Conservation (phyloP, 1,284 basidiomycete genomes). For the Ceratobasidium sp. region DNA sequence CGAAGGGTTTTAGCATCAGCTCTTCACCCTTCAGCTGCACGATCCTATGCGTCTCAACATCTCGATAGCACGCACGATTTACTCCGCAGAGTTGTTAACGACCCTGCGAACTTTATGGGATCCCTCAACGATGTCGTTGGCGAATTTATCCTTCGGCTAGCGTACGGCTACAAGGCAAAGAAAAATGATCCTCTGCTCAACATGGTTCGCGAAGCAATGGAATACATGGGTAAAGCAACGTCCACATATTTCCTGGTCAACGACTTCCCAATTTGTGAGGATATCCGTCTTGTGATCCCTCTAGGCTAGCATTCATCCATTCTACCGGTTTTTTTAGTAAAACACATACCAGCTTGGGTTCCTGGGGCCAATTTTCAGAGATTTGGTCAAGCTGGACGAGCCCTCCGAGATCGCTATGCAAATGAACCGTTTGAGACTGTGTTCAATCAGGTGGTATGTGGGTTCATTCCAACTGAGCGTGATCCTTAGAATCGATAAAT, state of each 20-base stretch:
- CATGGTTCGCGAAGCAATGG: not conserved
- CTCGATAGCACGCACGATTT: not conserved
- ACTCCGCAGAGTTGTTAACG: not conserved
- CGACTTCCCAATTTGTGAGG: conserved; percentile 23
- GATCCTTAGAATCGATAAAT: too few species aligned
- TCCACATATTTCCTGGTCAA: conserved; percentile 1
- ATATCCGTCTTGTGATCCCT: too few species aligned
- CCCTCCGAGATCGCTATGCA: not conserved
- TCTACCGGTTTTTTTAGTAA: conserved; percentile 5
- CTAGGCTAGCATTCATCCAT: too few species aligned
- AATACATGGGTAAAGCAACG: not conserved
- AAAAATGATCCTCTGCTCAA: conserved; percentile 7
- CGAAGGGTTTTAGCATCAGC: conserved; percentile 27
- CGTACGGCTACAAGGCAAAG: conserved; percentile 6
- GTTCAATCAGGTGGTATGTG: conserved; percentile 22
- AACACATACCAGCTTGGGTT: conserved; percentile 29
- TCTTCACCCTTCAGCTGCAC: conserved; percentile 25
- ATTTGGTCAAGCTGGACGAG: not conserved
- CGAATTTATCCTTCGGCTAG: conserved; percentile 24
- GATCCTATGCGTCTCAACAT: conserved; percentile 20
- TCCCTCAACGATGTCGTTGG: not conserved
- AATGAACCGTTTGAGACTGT: conserved; percentile 14
- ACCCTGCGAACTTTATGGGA: not conserved
- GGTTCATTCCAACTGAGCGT: too few species aligned
- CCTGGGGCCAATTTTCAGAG: conserved; percentile 16